Evolutionary conservation across 2,329 filamentous ascomycete genomes (phyloP).

Genomic region (Thermothelomyces thermophilus): DNA sequence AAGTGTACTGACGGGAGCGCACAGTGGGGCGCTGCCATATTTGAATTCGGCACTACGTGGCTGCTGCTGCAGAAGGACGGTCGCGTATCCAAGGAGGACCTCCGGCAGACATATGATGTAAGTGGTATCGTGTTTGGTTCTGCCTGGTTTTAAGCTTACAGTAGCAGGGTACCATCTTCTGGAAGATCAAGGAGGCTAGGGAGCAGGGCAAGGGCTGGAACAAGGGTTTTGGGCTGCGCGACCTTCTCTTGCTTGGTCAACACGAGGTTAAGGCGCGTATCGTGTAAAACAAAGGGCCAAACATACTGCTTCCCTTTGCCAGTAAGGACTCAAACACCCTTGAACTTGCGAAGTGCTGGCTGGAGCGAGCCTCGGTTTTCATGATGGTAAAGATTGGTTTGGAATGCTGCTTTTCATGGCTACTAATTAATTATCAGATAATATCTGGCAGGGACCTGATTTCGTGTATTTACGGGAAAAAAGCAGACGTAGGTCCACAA

Average conservation of each 20-base stretch:
- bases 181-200: slow-evolving; percentile 17
- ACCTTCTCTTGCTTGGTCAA: background rate
- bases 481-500: too few species aligned
- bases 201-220: slow-evolving; percentile 15
- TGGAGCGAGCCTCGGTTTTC: too few species aligned
- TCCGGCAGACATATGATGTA: slow-evolving; percentile 23
- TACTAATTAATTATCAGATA: too few species aligned
- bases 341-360: too few species aligned
- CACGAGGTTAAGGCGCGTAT: background rate
- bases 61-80: slow-evolving; percentile 51
- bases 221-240: slow-evolving; percentile 14
- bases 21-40: slow-evolving; percentile 19
- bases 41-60: slow-evolving; percentile 41
- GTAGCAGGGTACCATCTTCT: slow-evolving; percentile 20
- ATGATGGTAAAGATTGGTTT: too few species aligned
- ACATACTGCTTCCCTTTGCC: too few species aligned
- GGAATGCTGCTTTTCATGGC: too few species aligned
- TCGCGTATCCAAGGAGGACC: slow-evolving; percentile 49
- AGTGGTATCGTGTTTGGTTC: background rate
- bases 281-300: background rate
- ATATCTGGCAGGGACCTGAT: too few species aligned
- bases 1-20: background rate
- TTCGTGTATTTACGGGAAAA: too few species aligned
- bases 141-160: background rate
- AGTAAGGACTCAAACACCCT: too few species aligned